These are phyloP conservation scores for Lagerstroemia speciosa DNA, from an alignment of 345 rosid species.

Conservation along the genomic window DNA sequence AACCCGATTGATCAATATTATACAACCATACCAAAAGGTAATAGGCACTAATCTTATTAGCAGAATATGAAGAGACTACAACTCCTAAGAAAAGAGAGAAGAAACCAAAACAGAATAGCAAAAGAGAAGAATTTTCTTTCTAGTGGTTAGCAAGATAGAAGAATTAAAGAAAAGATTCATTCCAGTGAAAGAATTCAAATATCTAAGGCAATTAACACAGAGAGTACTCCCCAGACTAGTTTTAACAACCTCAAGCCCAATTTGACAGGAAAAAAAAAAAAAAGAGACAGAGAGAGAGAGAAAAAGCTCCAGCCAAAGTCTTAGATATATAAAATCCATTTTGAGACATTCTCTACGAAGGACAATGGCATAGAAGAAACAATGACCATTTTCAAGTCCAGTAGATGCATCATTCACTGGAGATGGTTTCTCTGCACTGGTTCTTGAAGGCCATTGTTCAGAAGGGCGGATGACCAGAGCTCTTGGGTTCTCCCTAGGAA, in stretches of 20 bases:
- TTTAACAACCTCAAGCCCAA: too few species aligned
- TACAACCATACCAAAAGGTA: not conserved
- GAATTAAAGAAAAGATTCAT: not conserved
- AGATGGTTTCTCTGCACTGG: conserved; percentile 39
- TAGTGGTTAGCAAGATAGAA: too few species aligned
- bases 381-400: conserved; percentile 45
- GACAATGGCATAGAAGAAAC: conserved; percentile 5
- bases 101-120: not conserved
- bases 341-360: conserved; percentile 7
- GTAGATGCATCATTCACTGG: conserved; percentile 29
- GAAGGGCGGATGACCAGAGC: conserved; percentile 71
- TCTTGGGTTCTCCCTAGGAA: conserved; percentile 94
- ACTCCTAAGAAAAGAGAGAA: not conserved
- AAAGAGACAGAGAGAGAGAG: too few species aligned
- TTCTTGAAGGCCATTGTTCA: conserved; percentile 45
- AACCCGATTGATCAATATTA: not conserved
- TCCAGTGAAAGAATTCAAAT: not conserved
- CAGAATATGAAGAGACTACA: not conserved
- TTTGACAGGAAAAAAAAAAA: too few species aligned
- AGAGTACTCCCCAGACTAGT: not conserved
- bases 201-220: not conserved
- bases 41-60: not conserved
- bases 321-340: too few species aligned
- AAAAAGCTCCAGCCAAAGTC: not conserved
- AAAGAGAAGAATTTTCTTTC: too few species aligned